These are phyloP conservation scores for Psilocybe cyanescens DNA, from an alignment of 768 basidiomycete genomes.

Conservation along the genomic window DNA sequence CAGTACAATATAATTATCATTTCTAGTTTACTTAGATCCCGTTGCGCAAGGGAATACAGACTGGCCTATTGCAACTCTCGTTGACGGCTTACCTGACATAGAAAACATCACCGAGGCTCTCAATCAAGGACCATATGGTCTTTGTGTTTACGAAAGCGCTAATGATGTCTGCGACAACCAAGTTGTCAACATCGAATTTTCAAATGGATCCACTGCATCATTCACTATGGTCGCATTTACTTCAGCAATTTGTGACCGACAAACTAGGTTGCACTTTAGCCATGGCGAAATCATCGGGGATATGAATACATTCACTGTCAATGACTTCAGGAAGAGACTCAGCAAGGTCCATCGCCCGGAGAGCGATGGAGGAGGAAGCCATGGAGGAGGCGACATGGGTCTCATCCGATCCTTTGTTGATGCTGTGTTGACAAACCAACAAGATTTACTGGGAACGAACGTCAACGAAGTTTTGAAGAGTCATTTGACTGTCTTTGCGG, in stretches of 20 bases:
- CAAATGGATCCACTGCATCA: conserved; percentile 77
- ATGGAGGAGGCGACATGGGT: conserved; percentile 85
- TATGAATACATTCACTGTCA: conserved; percentile 75
- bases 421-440: conserved; percentile 69
- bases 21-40: conserved; percentile 80
- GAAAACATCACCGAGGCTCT: conserved; percentile 82
- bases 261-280: conserved; percentile 83
- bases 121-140: conserved; percentile 72
- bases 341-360: conserved; percentile 50
- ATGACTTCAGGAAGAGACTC: conserved; percentile 67
- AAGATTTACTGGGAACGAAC: conserved; percentile 67
- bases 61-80: conserved; percentile 73
- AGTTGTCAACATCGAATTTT: conserved; percentile 88
- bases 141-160: conserved; percentile 81
- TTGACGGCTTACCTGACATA: conserved; percentile 85
- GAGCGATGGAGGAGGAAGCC: conserved; percentile 63
- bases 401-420: conserved; percentile 77
- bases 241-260: conserved; percentile 78
- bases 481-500: conserved; percentile 88
- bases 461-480: conserved; percentile 73
- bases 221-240: conserved; percentile 93
- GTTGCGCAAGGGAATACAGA: conserved; percentile 52
- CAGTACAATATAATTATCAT: neutral
- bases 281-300: conserved; percentile 91
- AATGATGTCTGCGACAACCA: conserved; percentile 94